Conservation (phyloP, 768 basidiomycete species). For the Terana coerulea region DNA sequence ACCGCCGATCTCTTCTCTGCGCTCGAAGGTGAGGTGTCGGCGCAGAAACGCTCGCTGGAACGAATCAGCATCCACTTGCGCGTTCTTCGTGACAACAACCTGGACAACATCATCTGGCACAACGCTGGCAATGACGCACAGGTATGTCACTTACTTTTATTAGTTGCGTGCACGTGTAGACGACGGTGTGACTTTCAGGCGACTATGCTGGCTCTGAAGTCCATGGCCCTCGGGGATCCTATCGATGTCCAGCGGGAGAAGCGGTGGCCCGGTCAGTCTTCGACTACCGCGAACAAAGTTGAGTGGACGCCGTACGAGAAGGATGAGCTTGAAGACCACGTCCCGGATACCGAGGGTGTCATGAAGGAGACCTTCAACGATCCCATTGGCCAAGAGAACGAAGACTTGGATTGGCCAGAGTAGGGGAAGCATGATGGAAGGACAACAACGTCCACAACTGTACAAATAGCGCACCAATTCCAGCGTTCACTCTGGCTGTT, state of each 20-base stretch:
- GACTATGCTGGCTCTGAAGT: slow-evolving; percentile 59
- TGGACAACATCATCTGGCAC: slow-evolving; percentile 46
- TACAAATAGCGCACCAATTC: too few relatives aligned
- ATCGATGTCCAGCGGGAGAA: slow-evolving; percentile 74
- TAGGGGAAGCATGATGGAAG: too few relatives aligned
- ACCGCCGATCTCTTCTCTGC: slow-evolving; percentile 74
- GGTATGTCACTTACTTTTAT: slow-evolving; percentile 39
- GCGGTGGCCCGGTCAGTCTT: slow-evolving; percentile 70
- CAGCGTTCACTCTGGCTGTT: too few relatives aligned
- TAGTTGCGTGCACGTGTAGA: neutral
- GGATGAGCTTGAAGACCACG: slow-evolving; percentile 49
- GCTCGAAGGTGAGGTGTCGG: slow-evolving; percentile 56
- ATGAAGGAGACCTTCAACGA: slow-evolving; percentile 15
- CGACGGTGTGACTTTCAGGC: slow-evolving; percentile 40
- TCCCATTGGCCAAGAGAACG: too few relatives aligned
- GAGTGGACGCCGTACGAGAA: slow-evolving; percentile 55
- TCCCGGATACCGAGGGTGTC: slow-evolving; percentile 33
- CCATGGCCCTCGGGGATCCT: slow-evolving; percentile 72
- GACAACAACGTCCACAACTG: too few relatives aligned
- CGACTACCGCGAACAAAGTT: slow-evolving; percentile 38
- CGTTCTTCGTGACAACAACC: slow-evolving; percentile 40
- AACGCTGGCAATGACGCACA: slow-evolving; percentile 88
- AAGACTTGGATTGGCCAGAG: too few relatives aligned
- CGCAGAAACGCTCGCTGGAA: slow-evolving; percentile 52
- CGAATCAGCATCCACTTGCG: slow-evolving; percentile 62